phyloP scores from a whole-genome alignment of 1,284 basidiomycete genomes.

The Inonotus obliquus region DNA sequence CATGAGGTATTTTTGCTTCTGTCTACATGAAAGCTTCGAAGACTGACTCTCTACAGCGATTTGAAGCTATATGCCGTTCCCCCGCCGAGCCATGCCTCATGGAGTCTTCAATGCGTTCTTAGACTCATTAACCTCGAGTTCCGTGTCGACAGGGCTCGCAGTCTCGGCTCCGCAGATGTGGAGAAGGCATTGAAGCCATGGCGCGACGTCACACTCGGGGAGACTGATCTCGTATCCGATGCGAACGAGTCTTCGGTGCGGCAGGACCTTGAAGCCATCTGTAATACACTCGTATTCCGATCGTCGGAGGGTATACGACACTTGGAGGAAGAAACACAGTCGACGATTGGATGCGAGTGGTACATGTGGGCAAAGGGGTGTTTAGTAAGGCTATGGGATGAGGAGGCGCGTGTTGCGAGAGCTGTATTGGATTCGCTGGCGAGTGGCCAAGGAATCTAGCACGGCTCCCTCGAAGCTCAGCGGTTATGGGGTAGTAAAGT shows the following conservation, averaged over 20 bases:
- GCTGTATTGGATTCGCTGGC: slow-evolving; percentile 34
- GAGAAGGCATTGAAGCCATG: slow-evolving; percentile 41
- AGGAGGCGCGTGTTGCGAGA: slow-evolving; percentile 49
- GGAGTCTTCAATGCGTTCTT: slow-evolving; percentile 65
- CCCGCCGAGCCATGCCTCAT: slow-evolving; percentile 66
- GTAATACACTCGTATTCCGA: slow-evolving; percentile 25
- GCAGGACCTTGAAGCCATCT: slow-evolving; percentile 32
- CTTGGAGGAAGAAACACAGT: slow-evolving; percentile 20
- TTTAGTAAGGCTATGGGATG: slow-evolving; percentile 37
- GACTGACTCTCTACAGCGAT: slow-evolving; percentile 43
- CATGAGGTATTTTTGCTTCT: slow-evolving; percentile 46
- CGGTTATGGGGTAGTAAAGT: neutral
- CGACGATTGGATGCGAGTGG: slow-evolving; percentile 24
- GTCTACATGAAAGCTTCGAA: slow-evolving; percentile 2
- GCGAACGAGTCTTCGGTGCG: slow-evolving; percentile 45
- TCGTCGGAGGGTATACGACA: slow-evolving; percentile 17
- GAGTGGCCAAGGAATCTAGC: slow-evolving; percentile 4
- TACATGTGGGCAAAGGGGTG: slow-evolving; percentile 30
- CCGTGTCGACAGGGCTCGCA: slow-evolving; percentile 16
- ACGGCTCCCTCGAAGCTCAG: neutral
- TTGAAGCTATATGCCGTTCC: slow-evolving; percentile 67
- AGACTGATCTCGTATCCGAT: slow-evolving; percentile 34
- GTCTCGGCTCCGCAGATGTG: slow-evolving; percentile 23
- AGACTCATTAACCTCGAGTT: slow-evolving; percentile 51
- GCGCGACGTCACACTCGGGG: slow-evolving; percentile 52